Evolutionary conservation across 2,329 filamentous ascomycete species (phyloP).

Genomic region (Remersonia thermophila): DNA sequence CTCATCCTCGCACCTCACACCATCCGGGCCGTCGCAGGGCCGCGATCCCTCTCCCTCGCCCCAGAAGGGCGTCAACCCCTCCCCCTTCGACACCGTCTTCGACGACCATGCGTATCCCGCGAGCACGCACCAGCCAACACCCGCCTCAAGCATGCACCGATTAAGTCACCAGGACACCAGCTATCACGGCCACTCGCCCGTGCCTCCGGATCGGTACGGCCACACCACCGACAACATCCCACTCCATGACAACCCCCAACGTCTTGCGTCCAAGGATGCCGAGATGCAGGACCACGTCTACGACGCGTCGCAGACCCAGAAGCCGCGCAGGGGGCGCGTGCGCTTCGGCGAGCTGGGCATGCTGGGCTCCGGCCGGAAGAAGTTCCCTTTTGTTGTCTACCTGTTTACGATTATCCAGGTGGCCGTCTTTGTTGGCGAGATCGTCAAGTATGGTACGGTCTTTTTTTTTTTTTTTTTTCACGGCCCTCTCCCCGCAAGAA

Average conservation of each 20-base stretch:
- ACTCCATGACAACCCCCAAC: conserved; percentile 27
- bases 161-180: conserved; percentile 39
- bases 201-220: conserved; percentile 22
- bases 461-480: conserved; percentile 2
- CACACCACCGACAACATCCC: conserved; percentile 42
- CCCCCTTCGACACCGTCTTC: conserved; percentile 50
- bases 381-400: conserved; percentile 72
- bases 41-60: no score
- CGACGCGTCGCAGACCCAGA: conserved; percentile 33
- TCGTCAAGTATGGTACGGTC: conserved; percentile 74
- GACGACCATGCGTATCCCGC: conserved; percentile 55
- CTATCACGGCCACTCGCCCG: conserved; percentile 40
- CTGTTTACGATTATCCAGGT: conserved; percentile 64
- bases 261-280: conserved; percentile 33
- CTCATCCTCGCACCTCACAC: conserved; percentile 1
- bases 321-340: conserved; percentile 31
- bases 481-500: no score
- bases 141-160: conserved; percentile 26
- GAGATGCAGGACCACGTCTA: conserved; percentile 48
- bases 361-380: conserved; percentile 42
- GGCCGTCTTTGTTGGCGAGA: conserved; percentile 76
- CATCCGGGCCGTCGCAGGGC: no score
- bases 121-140: conserved; percentile 27
- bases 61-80: conserved; percentile 20
- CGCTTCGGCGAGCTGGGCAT: conserved; percentile 48